phyloP scores from a whole-genome alignment of 257 asterid species.

The Nicotiana paniculata region DNA sequence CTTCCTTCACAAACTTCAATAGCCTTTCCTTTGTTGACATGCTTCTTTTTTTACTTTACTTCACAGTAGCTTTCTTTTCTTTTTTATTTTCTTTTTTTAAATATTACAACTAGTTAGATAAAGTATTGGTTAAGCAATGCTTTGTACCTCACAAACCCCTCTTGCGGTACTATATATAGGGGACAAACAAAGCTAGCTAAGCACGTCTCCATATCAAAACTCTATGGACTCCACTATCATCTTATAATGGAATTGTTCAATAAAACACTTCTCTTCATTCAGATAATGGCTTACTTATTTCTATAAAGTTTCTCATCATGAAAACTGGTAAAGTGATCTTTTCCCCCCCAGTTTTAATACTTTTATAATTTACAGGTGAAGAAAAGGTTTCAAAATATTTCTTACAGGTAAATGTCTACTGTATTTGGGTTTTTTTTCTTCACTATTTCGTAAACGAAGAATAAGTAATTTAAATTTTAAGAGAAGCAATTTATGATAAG shows the following conservation, averaged over 20 bases:
- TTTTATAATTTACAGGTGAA: background rate
- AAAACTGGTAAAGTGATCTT: background rate
- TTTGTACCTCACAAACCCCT: background rate
- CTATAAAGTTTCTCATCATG: background rate
- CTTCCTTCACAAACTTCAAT: constrained; percentile 16
- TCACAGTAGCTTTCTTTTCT: background rate
- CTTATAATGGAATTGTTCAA: background rate
- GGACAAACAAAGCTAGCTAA: background rate
- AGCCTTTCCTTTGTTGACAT: background rate
- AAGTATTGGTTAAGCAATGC: background rate
- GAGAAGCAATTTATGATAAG: background rate
- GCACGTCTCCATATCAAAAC: background rate
- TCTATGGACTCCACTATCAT: background rate
- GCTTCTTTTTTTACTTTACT: background rate
- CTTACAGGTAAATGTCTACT: background rate
- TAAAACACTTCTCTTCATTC: background rate
- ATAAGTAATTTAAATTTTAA: background rate
- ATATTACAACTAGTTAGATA: background rate
- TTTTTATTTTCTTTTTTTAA: background rate
- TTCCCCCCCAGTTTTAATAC: background rate
- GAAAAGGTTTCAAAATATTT: background rate
- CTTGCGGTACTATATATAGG: constrained; percentile 1
- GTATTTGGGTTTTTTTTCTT: background rate
- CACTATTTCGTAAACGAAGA: background rate
- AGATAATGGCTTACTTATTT: background rate